These are phyloP conservation scores for Cicer pinnatifidum DNA, from an alignment of 306 rosid genomes.

Conservation along the genomic window DNA sequence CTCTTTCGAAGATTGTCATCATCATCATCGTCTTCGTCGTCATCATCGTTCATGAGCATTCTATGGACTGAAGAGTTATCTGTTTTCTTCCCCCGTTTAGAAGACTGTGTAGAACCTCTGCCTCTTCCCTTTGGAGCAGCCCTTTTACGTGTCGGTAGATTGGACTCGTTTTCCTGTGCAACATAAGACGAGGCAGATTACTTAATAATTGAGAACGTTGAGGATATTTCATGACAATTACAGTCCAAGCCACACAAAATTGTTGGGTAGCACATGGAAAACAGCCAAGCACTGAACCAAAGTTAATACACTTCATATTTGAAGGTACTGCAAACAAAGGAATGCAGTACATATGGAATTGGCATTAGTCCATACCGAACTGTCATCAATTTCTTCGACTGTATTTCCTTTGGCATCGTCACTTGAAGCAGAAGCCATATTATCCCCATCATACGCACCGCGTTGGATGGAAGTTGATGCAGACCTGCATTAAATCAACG, in stretches of 20 bases:
- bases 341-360: constrained; percentile 3
- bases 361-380: constrained; percentile 69
- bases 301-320: constrained; percentile 36
- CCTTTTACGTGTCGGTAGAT: constrained; percentile 66
- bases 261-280: constrained; percentile 36
- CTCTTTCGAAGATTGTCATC: constrained; percentile 60
- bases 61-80: constrained; percentile 65
- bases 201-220: constrained; percentile 21
- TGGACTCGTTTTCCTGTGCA: constrained; percentile 74
- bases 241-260: constrained; percentile 25
- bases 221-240: constrained; percentile 28
- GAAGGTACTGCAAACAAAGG: constrained; percentile 29
- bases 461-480: constrained; percentile 70
- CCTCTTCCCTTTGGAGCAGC: constrained; percentile 89
- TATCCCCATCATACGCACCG: constrained; percentile 51
- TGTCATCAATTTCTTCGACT: constrained; percentile 66
- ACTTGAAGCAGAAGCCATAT: constrained; percentile 65
- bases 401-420: constrained; percentile 59
- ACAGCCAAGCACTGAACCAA: constrained; percentile 26
- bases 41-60: constrained; percentile 68
- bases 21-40: constrained; percentile 62
- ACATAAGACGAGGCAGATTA: constrained; percentile 38
- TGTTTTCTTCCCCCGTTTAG: constrained; percentile 81
- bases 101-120: constrained; percentile 70
- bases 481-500: constrained; percentile 60